phyloP scores from a whole-genome alignment of 257 asterid species.

The Plectranthus barbatus region DNA sequence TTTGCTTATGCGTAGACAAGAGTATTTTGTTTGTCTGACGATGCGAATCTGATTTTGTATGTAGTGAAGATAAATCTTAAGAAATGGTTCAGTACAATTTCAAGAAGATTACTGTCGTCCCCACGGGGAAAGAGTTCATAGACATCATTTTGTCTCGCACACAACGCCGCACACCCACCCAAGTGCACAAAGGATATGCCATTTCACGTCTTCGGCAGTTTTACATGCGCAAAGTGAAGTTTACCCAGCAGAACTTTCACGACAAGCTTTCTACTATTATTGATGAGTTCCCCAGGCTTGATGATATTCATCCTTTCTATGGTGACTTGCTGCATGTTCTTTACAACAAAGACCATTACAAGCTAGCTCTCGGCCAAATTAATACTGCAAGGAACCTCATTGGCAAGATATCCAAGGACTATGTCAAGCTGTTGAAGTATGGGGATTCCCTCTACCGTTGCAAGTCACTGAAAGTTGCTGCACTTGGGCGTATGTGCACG shows the following conservation, averaged over 20 bases:
- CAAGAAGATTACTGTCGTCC: conserved; percentile 87
- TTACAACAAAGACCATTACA: conserved; percentile 91
- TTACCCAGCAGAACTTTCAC: conserved; percentile 70
- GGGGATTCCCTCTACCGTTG: conserved; percentile 92
- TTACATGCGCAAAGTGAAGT: conserved; percentile 94
- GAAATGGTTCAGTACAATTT: conserved; percentile 93
- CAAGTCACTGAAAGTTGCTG: conserved; percentile 88
- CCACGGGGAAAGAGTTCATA: conserved; percentile 78
- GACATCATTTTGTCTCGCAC: conserved; percentile 93
- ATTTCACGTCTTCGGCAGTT: conserved; percentile 82
- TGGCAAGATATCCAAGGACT: conserved; percentile 74
- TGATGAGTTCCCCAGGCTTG: conserved; percentile 91
- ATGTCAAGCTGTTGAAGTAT: conserved; percentile 71
- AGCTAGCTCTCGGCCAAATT: conserved; percentile 95
- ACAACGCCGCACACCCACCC: conserved; percentile 92
- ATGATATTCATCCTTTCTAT: conserved; percentile 90
- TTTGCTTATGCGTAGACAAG: background rate
- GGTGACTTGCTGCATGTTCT: conserved; percentile 93
- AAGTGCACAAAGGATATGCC: conserved; percentile 97
- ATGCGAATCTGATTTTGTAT: background rate
- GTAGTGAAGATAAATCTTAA: conserved; percentile 4
- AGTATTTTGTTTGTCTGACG: background rate
- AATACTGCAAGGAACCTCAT: conserved; percentile 84
- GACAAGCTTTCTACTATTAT: conserved; percentile 82
- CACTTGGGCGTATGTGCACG: conserved; percentile 95